Base-by-base conservation (phyloP, 2,329 filamentous ascomycete species). In the Huntiella moniliformis region DNA sequence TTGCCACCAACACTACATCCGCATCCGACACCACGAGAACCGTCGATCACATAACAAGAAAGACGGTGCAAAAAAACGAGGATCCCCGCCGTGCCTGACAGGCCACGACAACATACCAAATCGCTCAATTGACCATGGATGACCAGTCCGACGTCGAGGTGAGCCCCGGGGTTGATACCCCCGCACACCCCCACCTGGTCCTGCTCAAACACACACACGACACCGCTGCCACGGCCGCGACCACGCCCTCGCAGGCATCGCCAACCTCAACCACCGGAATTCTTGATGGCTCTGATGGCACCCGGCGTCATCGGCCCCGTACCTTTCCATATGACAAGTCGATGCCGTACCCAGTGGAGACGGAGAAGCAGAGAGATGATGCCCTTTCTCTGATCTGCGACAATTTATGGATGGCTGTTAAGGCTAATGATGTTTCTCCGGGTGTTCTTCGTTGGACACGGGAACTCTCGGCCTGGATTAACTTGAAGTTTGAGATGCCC, bases 361-460 rank as follows among this genome's bases (percentile, higher is more conserved):
- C 82, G 57, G 81, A 88, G 52, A 60, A 69, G 32, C 74, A 86
- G 62, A 75, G 87, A 52, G 79, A 92, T 58, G 71, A 70, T 43
- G 85, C 87, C 51, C 67, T 98, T 40, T 71, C 80, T 39, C 84
- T 86, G 58, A 96, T 95, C 55, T 70, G 96, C 54, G 91, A 87
- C 60, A 83, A 94, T 57, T 78, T 98, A 28, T 96, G 94, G 60
- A 83, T 95, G 54, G 76, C 88, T 48, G 71, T 98, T 52, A 80
- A 86, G 58, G 81, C 91, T 3, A 86, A 94, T 53, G 91, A 98
- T 62, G 96, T 96, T 62, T 79, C 82, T 17, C 84, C 88, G 0
- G 91, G 91, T 32, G 91, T 88, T 22, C 70, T 94, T 51, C 88
- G 98, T 63, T 98, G 91, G 91, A 95, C 91, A 12, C 78, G 88